Evolutionary conservation across 2,329 filamentous ascomycete species (phyloP), one percentile per base, ranked within the genome.

Genomic region (Scedosporium minutisporum): DNA sequence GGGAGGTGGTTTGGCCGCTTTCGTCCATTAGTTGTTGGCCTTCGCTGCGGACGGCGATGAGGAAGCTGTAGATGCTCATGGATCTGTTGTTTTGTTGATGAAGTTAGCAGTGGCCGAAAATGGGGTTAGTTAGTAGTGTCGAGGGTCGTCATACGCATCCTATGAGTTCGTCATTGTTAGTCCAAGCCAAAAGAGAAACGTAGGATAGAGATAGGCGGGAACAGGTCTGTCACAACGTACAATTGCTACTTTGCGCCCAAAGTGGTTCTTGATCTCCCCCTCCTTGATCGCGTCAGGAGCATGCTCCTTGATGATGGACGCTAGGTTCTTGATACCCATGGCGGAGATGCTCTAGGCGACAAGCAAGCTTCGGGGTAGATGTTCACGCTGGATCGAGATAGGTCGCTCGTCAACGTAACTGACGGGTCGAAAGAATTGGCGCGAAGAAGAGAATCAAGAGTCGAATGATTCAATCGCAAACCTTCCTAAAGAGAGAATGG

Each of bases 51-150:
- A 99, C 95, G 59, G 95, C 95, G 73, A 99, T 95, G 65, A 99
- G 85, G 80, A 99, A 99, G 76, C 91, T 96, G 82, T 99, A 99
- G 71, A 99, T 93, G 77, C 91, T 96, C 95, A 99, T 99, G 58
- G 95, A 99, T 57, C 87, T 90, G 69, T 38, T 38, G 12, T 1
- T 6, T 38, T 38, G 33, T 38, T 38, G 33, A 9, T 38, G 4
- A 10, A 38, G 33, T 38, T 64, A 55, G 18, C 44, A 48, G 21
- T 12, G 60, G 41, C 4, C 23, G 51, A 1, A 38, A 38, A 4
- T 12, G 9, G 29, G 29, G 10, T 10, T 2, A 4, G 33, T 38
- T 12, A 14, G 33, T 12, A 38, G 33, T 14, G 1, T 38, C 4
- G 10, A 38, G 46, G 27, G 33, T 51, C 18, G n/a, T 67, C 76